Evolutionary conservation across 352 stramenopile genomes (phyloP), one percentile per base, ranked within the genome.

Genomic region (Achlya hypogyna): DNA sequence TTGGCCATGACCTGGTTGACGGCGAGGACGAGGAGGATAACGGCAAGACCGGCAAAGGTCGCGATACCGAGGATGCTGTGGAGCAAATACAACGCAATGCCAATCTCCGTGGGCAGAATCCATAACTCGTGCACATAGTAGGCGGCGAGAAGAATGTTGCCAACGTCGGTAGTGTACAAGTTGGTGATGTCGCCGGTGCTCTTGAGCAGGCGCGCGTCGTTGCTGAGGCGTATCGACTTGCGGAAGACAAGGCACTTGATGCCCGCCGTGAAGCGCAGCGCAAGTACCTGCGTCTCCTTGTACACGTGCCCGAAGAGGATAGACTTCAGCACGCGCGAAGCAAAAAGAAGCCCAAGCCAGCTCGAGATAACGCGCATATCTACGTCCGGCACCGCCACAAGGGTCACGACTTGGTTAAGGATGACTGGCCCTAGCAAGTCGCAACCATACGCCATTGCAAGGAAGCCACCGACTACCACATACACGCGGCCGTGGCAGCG

Each of bases 221-320:
- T 20, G 62, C 68, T 73, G 12, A 91, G 73, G 0, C 79, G 72
- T 51, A 90, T 66, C 27, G 81, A 75, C 67, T 91, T 90, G 68
- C 87, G 82, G 68, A 89, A 87, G 2, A 93, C 74, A 47, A 89
- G 67, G 69, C 78, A 87, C 74, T 89, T 82, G 60, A 93, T 71
- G 42, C 77, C 81, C 56, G 77, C 74, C 20, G 81, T 80, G 51
- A 91, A 82, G 59, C 76, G 74, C 65, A 91, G 59, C 56, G 79
- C 83, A 31, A 78, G 75, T 25, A 84, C 74, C 71, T 89, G 78
- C 34, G 83, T 79, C 71, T 90, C 81, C 0, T 72, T 52, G 53
- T 81, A 79, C 23, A 84, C 82, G 71, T 84, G 87, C 10, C 74
- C 71, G 27, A 84, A 84, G 25, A 90, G 69, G 31, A 91, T 71